Evolutionary conservation across 176 grass and related monocot genomes (phyloP), one percentile per base, ranked within the genome.

Genomic region (Carex littledalei): DNA sequence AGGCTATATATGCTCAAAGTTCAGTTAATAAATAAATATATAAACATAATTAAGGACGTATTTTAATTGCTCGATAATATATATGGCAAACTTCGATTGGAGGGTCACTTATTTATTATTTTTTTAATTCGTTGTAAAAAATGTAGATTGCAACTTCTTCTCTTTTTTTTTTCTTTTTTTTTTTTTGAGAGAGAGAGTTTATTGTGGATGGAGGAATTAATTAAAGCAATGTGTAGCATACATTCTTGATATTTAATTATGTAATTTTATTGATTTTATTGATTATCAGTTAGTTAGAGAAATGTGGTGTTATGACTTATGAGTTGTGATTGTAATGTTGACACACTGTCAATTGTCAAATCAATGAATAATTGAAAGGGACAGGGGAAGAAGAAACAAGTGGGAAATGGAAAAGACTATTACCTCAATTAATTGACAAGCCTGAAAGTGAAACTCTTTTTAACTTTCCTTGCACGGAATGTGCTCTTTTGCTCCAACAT

Each of bases 81-180:
- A 47, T 47, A 47, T 77, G 73, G 22, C 24, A 55, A 55, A 54
- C 72, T 54, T 54, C 24, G 34, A 55, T 56, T 53, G 49, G 32
- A 35, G 7, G 7, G 74, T 78, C 53, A 24, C 14, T 34, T 76
- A 29, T 76, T 78, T 78, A 4, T 78, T 78, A 78, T 78, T 57
- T 63, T 83, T 83, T 83, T 83, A 68, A 83, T 83, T 83, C 81
- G 61, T 83, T 83, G 81, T 83, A 83, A 47, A 83, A 68, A 83
- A 34, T 83, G 81, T 67, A 83, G 81, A 64, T 79, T 83, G 39
- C 6, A 65, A 1, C 26, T 49, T 83, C 29, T 29, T 29, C 29
- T 67, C 32, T 7, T 53, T 29, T 50, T 24, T 49, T 81, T 50
- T 47, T 82, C 29, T 64, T 63, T 34, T 37, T 61, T 59, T 39